Base-by-base conservation (phyloP, 23 red algal genomes). In the Gracilaria gracilis region DNA sequence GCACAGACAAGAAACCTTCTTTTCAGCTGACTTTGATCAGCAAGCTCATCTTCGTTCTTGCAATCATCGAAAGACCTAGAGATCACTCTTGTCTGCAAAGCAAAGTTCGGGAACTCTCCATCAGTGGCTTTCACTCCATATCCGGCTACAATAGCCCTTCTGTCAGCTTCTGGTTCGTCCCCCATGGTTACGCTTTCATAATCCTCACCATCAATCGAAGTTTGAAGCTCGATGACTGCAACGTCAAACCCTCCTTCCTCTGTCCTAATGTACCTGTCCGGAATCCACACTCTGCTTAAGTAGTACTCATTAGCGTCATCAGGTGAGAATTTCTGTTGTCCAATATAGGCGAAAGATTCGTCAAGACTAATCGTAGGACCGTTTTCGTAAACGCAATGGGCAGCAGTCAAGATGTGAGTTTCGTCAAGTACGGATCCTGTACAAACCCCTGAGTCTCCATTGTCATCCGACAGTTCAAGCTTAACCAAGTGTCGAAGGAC, bases 211-310 rank as follows among this genome's bases (percentile, higher is more conserved):
- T 46, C 20, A 61, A 87, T 87, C 29, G 51, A 51, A 9, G 44
- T 74, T 20, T 73, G 67, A 44, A 87, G 35, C 37, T 87, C 49
- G 34, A 87, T 44, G 13, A 87, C 84, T 2, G 84, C 84, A 23
- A 87, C 58, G 62, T 87, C 84, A 61, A 57, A 44, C 7, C 64
- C 38, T 9, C 50, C n/a, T 11, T 70, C 84, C 39, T 75, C 84
- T 7, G 15, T 48, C 31, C 24, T 48, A 28, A 77, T 40, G 46
- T 77, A 87, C 24, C 49, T 57, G 5, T 39, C 61, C 24, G 65
- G 84, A 44, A 87, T 57, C 50, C 69, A 87, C 7, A 76, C 84
- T 25, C 19, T 75, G 39, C 49, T 61, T n/a, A 87, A 87, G 67
- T 75, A 87, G 46, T 55, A 87, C 19, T 51, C 31, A 16, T 87